These are phyloP conservation scores for Aquilaria malaccensis DNA, from an alignment of 345 rosid genomes.

Conservation along the genomic window DNA sequence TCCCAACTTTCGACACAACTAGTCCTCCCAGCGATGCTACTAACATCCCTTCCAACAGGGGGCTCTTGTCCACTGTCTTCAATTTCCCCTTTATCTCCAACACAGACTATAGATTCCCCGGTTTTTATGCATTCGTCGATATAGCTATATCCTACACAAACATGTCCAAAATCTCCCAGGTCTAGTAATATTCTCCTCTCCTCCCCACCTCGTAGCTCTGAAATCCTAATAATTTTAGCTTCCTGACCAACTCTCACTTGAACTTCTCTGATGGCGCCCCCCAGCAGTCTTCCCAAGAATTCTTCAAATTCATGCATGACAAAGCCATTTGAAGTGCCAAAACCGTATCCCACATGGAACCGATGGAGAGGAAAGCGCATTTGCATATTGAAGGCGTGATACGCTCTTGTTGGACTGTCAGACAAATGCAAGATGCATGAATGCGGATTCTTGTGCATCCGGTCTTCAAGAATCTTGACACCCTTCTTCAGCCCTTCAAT, in stretches of 20 bases:
- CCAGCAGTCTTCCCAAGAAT: conserved; percentile 47
- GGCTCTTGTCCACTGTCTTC: conserved; percentile 18
- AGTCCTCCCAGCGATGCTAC: conserved; percentile 36
- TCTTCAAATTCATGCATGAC: conserved; percentile 83
- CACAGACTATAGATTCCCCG: conserved; percentile 51
- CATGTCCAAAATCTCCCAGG: conserved; percentile 36
- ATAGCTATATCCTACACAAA: conserved; percentile 59
- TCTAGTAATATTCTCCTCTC: conserved; percentile 57
- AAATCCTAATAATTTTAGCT: conserved; percentile 42
- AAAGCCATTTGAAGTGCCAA: conserved; percentile 56
- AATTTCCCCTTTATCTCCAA: conserved; percentile 34
- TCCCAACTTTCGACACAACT: conserved; percentile 62
- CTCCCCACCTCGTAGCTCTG: conserved; percentile 60
- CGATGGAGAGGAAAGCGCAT: conserved; percentile 50
- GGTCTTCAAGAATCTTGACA: conserved; percentile 68
- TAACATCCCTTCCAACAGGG: conserved; percentile 24
- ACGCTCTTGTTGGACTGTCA: conserved; percentile 52
- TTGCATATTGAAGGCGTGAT: conserved; percentile 36
- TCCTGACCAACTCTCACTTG: conserved; percentile 67
- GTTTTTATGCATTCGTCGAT: conserved; percentile 39
- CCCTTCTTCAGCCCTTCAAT: conserved; percentile 75
- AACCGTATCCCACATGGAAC: conserved; percentile 76
- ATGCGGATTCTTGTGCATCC: conserved; percentile 60
- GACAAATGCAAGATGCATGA: conserved; percentile 66
- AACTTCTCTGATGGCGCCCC: conserved; percentile 52